Evolutionary conservation across 2,329 filamentous ascomycete species (phyloP).

Genomic region (Cladosporium oxysporum): DNA sequence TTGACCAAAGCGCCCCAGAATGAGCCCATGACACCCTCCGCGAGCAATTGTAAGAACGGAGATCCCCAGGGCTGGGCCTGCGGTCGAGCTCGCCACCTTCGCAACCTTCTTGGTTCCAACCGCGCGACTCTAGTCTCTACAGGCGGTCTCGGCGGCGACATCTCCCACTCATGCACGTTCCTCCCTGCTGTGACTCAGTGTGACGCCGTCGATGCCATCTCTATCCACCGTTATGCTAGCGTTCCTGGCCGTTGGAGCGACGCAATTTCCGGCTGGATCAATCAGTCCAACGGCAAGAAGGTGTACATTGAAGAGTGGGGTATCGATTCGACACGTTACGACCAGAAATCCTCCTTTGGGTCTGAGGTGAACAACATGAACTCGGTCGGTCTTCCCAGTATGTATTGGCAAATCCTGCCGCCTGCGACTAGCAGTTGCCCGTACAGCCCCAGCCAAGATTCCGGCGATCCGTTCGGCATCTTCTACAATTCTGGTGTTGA

Average conservation of each 20-base stretch:
- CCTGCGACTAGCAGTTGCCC: conserved; percentile 5
- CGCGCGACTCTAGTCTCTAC: conserved; percentile 10
- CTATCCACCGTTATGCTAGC: conserved; percentile 21
- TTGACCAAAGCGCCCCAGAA: conserved; percentile 8
- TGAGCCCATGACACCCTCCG: conserved; percentile 20
- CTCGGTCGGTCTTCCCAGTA: conserved; percentile 15
- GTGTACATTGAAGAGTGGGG: conserved; percentile 22
- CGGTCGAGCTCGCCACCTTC: conserved; percentile 8
- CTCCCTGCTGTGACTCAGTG: conserved; percentile 19
- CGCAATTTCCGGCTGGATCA: conserved; percentile 11
- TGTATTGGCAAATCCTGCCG: conserved; percentile 20
- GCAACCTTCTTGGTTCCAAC: conserved; percentile 10
- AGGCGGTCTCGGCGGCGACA: conserved; percentile 23
- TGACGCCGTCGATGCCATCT: conserved; percentile 21
- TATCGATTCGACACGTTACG: conserved; percentile 12
- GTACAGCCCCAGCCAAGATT: neutral
- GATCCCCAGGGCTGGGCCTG: conserved; percentile 9
- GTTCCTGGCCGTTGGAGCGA: conserved; percentile 14
- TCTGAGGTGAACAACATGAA: conserved; percentile 19
- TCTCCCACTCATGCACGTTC: conserved; percentile 19
- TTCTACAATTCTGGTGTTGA: conserved; percentile 10
- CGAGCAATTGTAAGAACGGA: conserved; percentile 10
- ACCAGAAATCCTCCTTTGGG: conserved; percentile 12
- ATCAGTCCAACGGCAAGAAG: conserved; percentile 18
- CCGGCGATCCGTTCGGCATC: conserved; percentile 8